Evolutionary conservation across 345 rosid genomes (phyloP).

Genomic region (Camelina sativa): DNA sequence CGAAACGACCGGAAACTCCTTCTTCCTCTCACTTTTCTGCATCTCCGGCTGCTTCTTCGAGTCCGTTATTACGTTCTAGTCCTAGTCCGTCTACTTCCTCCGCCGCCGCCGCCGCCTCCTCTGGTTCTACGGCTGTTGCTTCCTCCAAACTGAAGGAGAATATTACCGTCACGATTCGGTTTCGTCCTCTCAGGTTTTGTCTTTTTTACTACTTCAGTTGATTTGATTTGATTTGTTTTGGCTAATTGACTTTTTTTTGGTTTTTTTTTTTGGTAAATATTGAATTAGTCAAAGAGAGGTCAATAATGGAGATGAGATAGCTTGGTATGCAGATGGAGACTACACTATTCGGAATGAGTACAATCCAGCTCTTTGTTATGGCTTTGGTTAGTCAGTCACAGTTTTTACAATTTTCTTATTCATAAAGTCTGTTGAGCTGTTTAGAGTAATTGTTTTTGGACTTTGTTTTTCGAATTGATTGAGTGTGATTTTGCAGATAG

Average conservation of each 20-base stretch:
- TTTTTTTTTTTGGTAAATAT: not conserved
- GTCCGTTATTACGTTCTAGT: constrained; percentile 38
- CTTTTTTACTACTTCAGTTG: constrained; percentile 1
- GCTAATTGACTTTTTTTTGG: constrained; percentile 24
- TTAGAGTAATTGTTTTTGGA: constrained; percentile 1
- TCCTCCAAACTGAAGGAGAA: constrained; percentile 62
- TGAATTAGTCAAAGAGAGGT: constrained; percentile 66
- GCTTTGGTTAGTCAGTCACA: constrained; percentile 62
- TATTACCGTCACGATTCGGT: constrained; percentile 80
- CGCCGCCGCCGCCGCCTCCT: constrained; percentile 19
- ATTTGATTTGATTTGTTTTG: not conserved
- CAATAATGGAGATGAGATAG: constrained; percentile 79
- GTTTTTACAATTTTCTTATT: not conserved
- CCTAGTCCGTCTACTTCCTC: constrained; percentile 48
- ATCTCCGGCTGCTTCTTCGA: constrained; percentile 50
- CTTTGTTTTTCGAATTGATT: constrained; percentile 18
- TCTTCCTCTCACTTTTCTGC: constrained; percentile 53
- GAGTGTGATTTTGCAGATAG: constrained; percentile 50
- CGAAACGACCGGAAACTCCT: constrained; percentile 57
- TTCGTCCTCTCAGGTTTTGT: constrained; percentile 82
- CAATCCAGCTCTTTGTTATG: constrained; percentile 70
- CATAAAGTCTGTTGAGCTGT: not conserved
- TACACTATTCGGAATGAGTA: constrained; percentile 72
- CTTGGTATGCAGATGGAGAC: constrained; percentile 89
- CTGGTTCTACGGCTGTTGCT: constrained; percentile 18